Evolutionary conservation across 345 rosid genomes (phyloP).

Genomic region (Draba incana): DNA sequence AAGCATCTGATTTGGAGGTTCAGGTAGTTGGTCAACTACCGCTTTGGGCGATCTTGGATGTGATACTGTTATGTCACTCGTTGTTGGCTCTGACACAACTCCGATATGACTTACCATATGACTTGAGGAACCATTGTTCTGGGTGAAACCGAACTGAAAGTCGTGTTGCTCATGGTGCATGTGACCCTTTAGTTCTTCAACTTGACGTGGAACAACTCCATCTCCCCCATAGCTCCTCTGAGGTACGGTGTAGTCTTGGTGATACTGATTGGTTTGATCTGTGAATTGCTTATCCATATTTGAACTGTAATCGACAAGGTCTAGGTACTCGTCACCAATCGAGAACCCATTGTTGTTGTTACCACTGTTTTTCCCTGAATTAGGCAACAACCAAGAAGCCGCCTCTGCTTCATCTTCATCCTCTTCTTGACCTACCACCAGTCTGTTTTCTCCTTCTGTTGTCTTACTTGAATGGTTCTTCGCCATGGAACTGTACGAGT

Average conservation of each 20-base stretch:
- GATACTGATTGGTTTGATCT: constrained; percentile 27
- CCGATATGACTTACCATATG: constrained; percentile 41
- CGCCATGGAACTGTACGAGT: constrained; percentile 32
- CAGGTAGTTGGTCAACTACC: constrained; percentile 59
- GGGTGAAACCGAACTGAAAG: constrained; percentile 54
- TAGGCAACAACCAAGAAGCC: constrained; percentile 74
- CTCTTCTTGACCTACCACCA: constrained; percentile 49
- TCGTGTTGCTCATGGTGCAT: constrained; percentile 44
- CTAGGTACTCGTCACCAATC: constrained; percentile 69
- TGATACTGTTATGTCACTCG: constrained; percentile 58
- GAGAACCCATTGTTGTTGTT: constrained; percentile 49
- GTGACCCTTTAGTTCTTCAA: constrained; percentile 23
- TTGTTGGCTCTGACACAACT: constrained; percentile 69
- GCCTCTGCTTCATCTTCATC: constrained; percentile 84
- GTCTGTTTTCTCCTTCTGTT: constrained; percentile 22
- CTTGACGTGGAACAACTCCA: constrained; percentile 37
- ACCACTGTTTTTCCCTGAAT: constrained; percentile 45
- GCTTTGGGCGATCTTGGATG: constrained; percentile 60
- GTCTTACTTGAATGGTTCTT: constrained; percentile 38
- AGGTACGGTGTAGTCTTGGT: constrained; percentile 30
- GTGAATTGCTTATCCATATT: constrained; percentile 30
- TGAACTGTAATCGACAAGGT: constrained; percentile 65
- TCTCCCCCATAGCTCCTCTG: constrained; percentile 34
- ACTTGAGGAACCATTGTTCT: constrained; percentile 44
- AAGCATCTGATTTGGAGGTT: constrained; percentile 57